Percentiles rank a stretch among this genome's conserved stretches.
Conservation (phyloP, 129 eudicot species). For the Lactuca saligna region DNA sequence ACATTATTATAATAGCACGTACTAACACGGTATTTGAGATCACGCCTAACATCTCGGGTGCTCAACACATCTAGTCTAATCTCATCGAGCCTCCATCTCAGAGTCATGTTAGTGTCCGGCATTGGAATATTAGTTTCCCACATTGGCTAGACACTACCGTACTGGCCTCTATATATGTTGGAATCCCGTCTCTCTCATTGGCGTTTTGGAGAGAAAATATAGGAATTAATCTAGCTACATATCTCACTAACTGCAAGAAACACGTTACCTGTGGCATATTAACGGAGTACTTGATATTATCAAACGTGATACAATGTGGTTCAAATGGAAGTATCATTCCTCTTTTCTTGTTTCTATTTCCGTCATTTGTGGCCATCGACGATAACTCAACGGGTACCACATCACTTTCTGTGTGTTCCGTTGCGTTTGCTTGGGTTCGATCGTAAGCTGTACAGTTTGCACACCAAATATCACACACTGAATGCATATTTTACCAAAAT, state of each 20-base stretch:
- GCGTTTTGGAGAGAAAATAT: background rate
- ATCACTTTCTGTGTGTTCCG: slow-evolving; percentile 32
- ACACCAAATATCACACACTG: background rate
- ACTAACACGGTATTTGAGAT: background rate
- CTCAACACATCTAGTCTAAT: background rate
- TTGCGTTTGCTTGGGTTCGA: slow-evolving; percentile 43
- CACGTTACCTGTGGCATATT: slow-evolving; percentile 79
- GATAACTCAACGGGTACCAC: slow-evolving; percentile 29
- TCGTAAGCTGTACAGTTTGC: slow-evolving; percentile 48
- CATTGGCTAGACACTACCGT: too few species aligned
- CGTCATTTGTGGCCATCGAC: slow-evolving; percentile 6
- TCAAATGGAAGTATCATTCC: slow-evolving; percentile 96
- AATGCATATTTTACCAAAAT: background rate
- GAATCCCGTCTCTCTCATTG: background rate
- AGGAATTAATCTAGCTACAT: background rate
- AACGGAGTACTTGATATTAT: slow-evolving; percentile 66
- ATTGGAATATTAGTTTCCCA: background rate
- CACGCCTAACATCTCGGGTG: background rate
- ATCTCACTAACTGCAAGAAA: background rate
- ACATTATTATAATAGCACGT: too few species aligned
- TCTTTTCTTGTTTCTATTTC: slow-evolving; percentile 36
- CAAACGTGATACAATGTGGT: slow-evolving; percentile 76
- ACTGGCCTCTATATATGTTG: background rate
- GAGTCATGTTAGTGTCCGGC: background rate
- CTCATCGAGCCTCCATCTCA: background rate